Evolutionary conservation across 1,139 yeast species (phyloP).

Genomic region (Kazachstania sp.): DNA sequence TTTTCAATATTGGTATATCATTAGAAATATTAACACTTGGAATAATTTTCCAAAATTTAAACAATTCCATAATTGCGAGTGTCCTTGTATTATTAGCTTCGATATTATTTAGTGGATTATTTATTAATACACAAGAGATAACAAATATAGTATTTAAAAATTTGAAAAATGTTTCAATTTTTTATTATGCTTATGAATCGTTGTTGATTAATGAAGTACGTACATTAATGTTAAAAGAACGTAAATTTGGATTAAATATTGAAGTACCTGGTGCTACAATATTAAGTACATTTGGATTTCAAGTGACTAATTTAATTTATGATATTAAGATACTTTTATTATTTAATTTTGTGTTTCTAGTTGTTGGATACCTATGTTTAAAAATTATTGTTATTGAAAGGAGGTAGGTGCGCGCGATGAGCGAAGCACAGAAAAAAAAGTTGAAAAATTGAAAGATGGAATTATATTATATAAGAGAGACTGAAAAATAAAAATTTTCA

Average conservation of each 20-base stretch:
- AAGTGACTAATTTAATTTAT: conserved; percentile 61
- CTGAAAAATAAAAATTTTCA: too few relatives aligned
- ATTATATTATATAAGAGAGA: neutral
- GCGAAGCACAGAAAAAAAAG: neutral
- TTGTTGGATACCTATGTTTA: conserved; percentile 66
- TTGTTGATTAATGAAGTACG: conserved; percentile 89
- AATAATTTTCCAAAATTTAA: conserved; percentile 78
- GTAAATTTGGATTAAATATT: conserved; percentile 84
- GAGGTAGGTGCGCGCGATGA: conserved; percentile 35
- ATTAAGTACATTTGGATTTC: conserved; percentile 87
- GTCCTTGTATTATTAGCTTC: conserved; percentile 77
- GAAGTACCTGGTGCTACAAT: conserved; percentile 99
- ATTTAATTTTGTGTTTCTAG: conserved; percentile 46
- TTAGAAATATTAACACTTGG: conserved; percentile 82
- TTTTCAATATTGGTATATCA: conserved; percentile 82
- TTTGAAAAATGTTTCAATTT: conserved; percentile 78
- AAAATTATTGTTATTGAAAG: conserved; percentile 68
- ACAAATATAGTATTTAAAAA: conserved; percentile 45
- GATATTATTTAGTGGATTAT: conserved; percentile 83
- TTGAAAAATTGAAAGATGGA: neutral
- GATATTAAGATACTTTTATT: conserved; percentile 52
- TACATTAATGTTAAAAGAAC: conserved; percentile 72
- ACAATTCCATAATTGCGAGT: conserved; percentile 85
- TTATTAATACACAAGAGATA: conserved; percentile 63
- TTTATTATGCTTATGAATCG: conserved; percentile 94